phyloP scores from a whole-genome alignment of 78 protist species.

The Protostelium mycophagum region DNA sequence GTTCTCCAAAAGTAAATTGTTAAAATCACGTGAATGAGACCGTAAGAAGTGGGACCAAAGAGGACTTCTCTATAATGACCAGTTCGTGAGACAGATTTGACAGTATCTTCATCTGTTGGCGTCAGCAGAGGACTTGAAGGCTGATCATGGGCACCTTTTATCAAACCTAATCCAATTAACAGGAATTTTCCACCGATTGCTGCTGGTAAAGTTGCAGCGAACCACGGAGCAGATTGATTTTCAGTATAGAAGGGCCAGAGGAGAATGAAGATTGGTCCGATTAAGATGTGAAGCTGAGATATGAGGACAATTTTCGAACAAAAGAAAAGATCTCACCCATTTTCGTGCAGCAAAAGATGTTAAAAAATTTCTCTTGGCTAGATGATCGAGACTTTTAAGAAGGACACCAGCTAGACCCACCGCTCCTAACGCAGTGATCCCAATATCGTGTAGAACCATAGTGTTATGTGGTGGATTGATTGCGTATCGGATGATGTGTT shows the following conservation, averaged over 20 bases:
- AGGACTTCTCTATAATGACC: slow-evolving; percentile 37
- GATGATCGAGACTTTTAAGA: background rate
- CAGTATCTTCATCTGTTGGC: slow-evolving; percentile 16
- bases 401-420: background rate
- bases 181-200: slow-evolving; percentile 16
- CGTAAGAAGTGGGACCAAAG: slow-evolving; percentile 43
- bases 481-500: too few species aligned
- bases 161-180: slow-evolving; percentile 39
- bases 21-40: slow-evolving; percentile 11
- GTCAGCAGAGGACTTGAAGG: background rate
- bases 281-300: background rate
- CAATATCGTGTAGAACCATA: background rate
- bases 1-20: slow-evolving; percentile 24
- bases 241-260: background rate
- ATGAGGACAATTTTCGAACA: background rate
- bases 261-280: background rate
- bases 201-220: slow-evolving; percentile 18
- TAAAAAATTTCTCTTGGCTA: background rate
- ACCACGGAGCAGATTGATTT: background rate
- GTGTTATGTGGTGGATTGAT: too few species aligned
- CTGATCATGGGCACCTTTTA: slow-evolving; percentile 2
- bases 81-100: slow-evolving; percentile 42
- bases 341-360: background rate
- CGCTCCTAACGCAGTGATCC: background rate
- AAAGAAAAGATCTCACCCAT: background rate